These are phyloP conservation scores for Lantana camara DNA, from an alignment of 257 asterid genomes.

Conservation along the genomic window DNA sequence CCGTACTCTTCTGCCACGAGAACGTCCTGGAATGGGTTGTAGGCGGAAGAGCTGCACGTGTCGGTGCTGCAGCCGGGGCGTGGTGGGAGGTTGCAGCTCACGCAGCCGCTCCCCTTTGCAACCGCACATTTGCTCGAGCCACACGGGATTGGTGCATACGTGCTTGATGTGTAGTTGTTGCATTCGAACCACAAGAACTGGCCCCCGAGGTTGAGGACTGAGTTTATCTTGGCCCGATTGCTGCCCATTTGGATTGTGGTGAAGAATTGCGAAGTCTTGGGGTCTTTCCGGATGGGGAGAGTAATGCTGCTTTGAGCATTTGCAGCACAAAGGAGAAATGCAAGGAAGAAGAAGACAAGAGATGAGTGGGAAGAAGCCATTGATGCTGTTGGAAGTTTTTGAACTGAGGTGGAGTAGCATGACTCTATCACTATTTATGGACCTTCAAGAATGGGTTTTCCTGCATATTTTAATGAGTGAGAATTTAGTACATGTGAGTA, in stretches of 20 bases:
- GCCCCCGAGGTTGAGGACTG: constrained; percentile 45
- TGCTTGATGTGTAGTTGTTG: constrained; percentile 32
- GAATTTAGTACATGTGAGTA: no score
- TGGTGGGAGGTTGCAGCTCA: constrained; percentile 29
- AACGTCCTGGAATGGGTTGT: constrained; percentile 35
- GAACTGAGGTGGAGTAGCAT: neutral
- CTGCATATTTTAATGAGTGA: neutral
- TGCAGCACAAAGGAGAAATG: constrained; percentile 19
- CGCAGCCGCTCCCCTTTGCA: constrained; percentile 35
- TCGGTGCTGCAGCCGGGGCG: constrained; percentile 49
- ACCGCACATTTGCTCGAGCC: constrained; percentile 30
- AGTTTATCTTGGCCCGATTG: constrained; percentile 30
- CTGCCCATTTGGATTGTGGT: constrained; percentile 47
- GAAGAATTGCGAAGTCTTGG: constrained; percentile 40
- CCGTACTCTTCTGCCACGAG: constrained; percentile 30
- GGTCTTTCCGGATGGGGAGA: constrained; percentile 40
- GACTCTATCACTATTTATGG: constrained; percentile 15
- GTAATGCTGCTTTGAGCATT: constrained; percentile 26
- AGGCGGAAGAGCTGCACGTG: constrained; percentile 39
- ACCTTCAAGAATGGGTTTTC: neutral
- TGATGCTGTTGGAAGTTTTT: neutral
- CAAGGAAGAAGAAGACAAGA: neutral
- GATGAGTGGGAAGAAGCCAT: constrained; percentile 30
- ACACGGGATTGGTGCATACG: constrained; percentile 43
- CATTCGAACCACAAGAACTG: constrained; percentile 45